Base-by-base conservation (phyloP, 140 eudicot species). In the Artemisia princeps region DNA sequence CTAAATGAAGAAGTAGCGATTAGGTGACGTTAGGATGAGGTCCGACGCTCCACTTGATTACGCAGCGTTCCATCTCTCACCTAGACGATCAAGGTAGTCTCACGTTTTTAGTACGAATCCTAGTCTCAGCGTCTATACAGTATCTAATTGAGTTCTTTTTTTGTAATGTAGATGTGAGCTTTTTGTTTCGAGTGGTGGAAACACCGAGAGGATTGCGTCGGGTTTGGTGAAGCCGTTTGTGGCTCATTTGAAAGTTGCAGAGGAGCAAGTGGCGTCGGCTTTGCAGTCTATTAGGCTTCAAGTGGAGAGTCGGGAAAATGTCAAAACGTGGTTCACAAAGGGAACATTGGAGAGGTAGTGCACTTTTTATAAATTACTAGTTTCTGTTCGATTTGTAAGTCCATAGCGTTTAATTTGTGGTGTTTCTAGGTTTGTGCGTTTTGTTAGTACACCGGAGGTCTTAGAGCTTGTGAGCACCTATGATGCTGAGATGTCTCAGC, bases 261-360 rank as follows among this genome's bases (percentile, higher is more conserved):
- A 88, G 73, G 94, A 85, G 37, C 90, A 88, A 76, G 80, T 79
- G 72, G 90, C 82, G 55, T 59, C 71, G 65, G 79, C 86, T 4
- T 78, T 68, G 48, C 84, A 77, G 56, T 85, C 84, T 6, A 79
- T 88, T 51, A 85, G 74, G 76, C 96, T 88, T 63, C 90, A 85
- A 61, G 77, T 69, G 44, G 81, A 83, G 59, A 67, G 77, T 53
- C 70, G 26, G 23, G 79, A 76, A 64, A 79, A 79, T 62, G 81
- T 77, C 28, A 82, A 83, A 61, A n/a, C 74, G 17, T 88, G 96
- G 96, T 88, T 88, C 79, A 88, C 96, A n/a, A 88, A 88, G 77
- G 96, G 94, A 70, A 88, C 96, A 19, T 78, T 88, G 52, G 96
- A 88, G 80, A 85, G 90, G 94, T 87, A 58, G 10, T 69, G 57